Base-by-base conservation (phyloP, 495 filamentous ascomycete genomes). In the Daldinia grandis region DNA sequence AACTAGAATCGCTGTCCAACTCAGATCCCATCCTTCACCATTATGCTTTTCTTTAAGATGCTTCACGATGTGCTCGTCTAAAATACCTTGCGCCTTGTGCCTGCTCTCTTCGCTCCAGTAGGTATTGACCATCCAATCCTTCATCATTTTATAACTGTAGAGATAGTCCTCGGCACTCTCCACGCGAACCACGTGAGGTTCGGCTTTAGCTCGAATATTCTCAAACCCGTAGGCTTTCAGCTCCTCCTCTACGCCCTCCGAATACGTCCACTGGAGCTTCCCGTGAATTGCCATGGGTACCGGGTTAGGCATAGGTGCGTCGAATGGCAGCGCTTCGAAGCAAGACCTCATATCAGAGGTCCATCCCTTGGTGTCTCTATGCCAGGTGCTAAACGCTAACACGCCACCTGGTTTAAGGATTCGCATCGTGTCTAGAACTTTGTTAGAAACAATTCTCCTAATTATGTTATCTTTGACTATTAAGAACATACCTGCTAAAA, bases 381-480 rank as follows among this genome's bases (percentile, higher is more conserved):
- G 78, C 80, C 76, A 80, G 0, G 79, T 80, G 12, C 74, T 82
- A 40, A 82, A 76, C 6, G 73, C 81, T 1, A 84, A 73, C 15
- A 67, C 55, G 21, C 81, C 81, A 1, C 79, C 79, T 1, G 80
- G 81, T 53, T 78, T 72, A 8, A 83, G 71, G 1, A 82, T 64
- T 8, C 80, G 76, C 58, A 81, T 73, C 0, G 76, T 54, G 33
- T 84, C 81, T 84, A 42, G 15, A 5, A 14, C 10, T 15, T 19
- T 4, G 40, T 76, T 24, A 77, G 67, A 12, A 50, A 17, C 27
- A 8, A 4, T 24, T 31, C 17, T 10, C 17, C 3, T 14, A n/a
- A n/a, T n/a, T n/a, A 0, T 3, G 17, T 19, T 42, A 40, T 28
- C 24, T 38, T n/a, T 21, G 3, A 10, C 21, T 9, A 15, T 27